Conservation (phyloP, 78 protist species). For the Corallochytrium limacisporum region DNA sequence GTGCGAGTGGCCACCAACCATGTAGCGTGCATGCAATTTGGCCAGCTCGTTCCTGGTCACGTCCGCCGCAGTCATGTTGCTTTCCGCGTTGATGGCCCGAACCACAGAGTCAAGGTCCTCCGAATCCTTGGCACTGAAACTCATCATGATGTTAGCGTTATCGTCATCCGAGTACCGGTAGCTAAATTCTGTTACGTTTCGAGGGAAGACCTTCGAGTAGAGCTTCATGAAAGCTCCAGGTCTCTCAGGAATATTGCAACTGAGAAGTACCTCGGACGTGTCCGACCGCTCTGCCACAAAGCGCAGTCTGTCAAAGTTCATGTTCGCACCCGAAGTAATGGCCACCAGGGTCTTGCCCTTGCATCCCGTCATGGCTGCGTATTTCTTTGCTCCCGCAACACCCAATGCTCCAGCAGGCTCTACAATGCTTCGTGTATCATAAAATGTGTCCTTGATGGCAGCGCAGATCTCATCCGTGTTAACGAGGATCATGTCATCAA, state of each 20-base stretch:
- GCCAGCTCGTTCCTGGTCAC: slow-evolving; percentile 36
- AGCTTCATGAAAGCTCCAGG: slow-evolving; percentile 3
- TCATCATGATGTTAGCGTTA: slow-evolving; percentile 19
- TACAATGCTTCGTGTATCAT: slow-evolving; percentile 26
- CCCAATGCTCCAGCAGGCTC: slow-evolving; percentile 63
- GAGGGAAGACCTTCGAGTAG: slow-evolving; percentile 13
- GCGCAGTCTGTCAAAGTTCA: slow-evolving; percentile 43
- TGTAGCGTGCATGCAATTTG: slow-evolving; percentile 28
- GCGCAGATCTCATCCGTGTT: slow-evolving; percentile 50
- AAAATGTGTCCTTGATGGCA: slow-evolving; percentile 43
- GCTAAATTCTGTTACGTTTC: slow-evolving; percentile 29
- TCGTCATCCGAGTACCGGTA: slow-evolving; percentile 10
- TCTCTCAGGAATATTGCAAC: slow-evolving; percentile 14
- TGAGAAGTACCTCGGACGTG: background rate
- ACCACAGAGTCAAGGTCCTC: background rate
- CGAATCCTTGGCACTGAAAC: background rate
- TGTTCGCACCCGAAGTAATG: slow-evolving; percentile 34
- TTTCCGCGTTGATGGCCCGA: background rate
- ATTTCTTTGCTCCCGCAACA: slow-evolving; percentile 39
- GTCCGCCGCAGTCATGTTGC: slow-evolving; percentile 6
- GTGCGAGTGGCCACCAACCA: slow-evolving; percentile 11
- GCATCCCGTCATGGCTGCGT: background rate
- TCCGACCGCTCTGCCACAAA: slow-evolving; percentile 44
- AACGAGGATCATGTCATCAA: slow-evolving; percentile 3
- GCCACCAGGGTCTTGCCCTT: slow-evolving; percentile 6